Conservation (phyloP, 176 grass and related monocot genomes). For the Themeda triandra region DNA sequence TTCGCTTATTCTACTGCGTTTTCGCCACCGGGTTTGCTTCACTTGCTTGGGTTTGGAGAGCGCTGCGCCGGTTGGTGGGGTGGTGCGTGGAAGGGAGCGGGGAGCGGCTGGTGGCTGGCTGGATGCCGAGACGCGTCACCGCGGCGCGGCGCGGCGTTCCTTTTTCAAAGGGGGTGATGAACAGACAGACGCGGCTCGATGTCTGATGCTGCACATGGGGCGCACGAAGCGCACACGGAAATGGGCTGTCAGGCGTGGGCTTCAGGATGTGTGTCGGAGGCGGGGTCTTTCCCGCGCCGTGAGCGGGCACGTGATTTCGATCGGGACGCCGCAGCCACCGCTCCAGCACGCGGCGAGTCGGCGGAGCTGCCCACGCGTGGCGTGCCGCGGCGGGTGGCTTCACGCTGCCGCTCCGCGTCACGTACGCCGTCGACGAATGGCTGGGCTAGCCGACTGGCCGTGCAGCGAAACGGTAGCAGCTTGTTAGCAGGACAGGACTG, state of each 20-base stretch:
- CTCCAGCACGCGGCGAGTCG: background rate
- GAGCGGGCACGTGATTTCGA: background rate
- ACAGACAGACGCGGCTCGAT: background rate
- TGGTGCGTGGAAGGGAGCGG: background rate
- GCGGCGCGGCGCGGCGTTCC: background rate
- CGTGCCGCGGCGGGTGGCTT: background rate
- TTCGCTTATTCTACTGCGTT: constrained; percentile 21
- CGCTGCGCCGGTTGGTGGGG: too few relatives aligned
- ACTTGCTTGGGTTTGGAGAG: too few relatives aligned
- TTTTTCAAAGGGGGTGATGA: background rate
- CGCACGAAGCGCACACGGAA: background rate
- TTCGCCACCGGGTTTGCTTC: too few relatives aligned
- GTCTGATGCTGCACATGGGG: background rate
- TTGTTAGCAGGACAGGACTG: too few relatives aligned
- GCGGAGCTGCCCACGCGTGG: background rate
- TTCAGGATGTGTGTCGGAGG: background rate
- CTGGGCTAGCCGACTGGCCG: background rate
- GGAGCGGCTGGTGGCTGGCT: too few relatives aligned
- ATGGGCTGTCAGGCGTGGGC: background rate
- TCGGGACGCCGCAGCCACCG: background rate
- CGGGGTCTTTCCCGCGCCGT: background rate
- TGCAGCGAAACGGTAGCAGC: background rate
- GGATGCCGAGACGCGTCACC: background rate
- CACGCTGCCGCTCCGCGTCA: background rate
- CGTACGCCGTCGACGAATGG: background rate